Base-by-base conservation (phyloP, 176 grass and related monocot species). In the Alloteropsis semialata region DNA sequence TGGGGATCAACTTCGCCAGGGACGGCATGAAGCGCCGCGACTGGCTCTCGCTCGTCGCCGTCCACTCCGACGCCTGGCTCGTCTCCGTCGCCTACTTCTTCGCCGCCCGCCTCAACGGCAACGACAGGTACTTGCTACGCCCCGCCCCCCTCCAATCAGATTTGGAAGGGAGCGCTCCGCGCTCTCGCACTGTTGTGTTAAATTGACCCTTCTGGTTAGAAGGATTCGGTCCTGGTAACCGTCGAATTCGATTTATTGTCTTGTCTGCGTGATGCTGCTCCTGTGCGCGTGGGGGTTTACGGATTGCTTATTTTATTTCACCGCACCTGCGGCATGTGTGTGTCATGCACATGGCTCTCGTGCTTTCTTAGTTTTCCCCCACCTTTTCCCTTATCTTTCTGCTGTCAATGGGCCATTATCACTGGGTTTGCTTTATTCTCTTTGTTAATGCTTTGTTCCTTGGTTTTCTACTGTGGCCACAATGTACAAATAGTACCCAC, bases 1-100 rank as follows among this genome's bases (percentile, higher is more conserved):
- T 91, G 3, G 89, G 85, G 37, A 91, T 91, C 76, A 91, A 91
- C 71, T 91, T 91, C 65, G 85, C 89, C 30, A 76, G 89, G 85
- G 89, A 91, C 29, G 89, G 89, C 44, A 91, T 91, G 89, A 56
- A 73, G 34, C 85, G 89, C 53, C 82, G 77, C 29, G 89, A 91
- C 71, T 91, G 89, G 89, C 85, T 91, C 17, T 66, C 81, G 44
- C 89, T 91, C 65, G 85, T 91, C 44, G 89, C 89, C 44, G 89
- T 87, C 25, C 89, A 91, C 81, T 84, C 85, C 29, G 85, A 91
- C 61, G 80, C 89, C 10, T 91, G 89, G 89, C 54, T 91, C 62
- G 63, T 91, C 61, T 81, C 89, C 36, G 85, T 91, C 64, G 85
- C 89, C 17, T 91, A 84, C 76, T 91, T 84, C 85, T 84, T 81